A percentile compares a stretch with the other conserved stretches of the same genome.
Evolutionary conservation across 2,329 filamentous ascomycete genomes (phyloP).

Genomic region (Xylaria sp.): DNA sequence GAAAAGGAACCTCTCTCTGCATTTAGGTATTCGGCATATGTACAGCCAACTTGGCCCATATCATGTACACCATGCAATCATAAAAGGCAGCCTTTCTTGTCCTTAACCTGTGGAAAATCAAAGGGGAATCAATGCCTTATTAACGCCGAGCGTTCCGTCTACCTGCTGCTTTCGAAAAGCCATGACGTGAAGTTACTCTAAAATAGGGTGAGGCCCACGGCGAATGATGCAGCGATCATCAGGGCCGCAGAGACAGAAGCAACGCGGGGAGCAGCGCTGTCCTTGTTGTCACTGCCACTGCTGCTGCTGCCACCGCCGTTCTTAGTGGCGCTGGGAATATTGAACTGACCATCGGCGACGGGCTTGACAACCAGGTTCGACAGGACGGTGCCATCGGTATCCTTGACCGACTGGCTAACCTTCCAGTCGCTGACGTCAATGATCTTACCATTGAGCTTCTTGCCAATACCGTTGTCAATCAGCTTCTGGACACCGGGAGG

Average conservation of each 20-base stretch:
- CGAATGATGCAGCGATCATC: constrained; percentile 18
- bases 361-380: constrained; percentile 42
- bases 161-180: constrained; percentile 10
- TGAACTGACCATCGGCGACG: constrained; percentile 20
- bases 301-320: neutral
- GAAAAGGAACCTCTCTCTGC: neutral
- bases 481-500: constrained; percentile 65
- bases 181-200: constrained; percentile 9
- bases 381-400: constrained; percentile 39
- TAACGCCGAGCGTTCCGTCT: constrained; percentile 17
- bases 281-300: neutral
- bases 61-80: constrained; percentile 16
- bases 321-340: constrained; percentile 18
- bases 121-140: constrained; percentile 18
- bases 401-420: constrained; percentile 43
- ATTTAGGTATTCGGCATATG: constrained; percentile 14
- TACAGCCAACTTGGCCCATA: constrained; percentile 16
- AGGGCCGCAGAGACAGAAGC: constrained; percentile 10
- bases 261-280: constrained; percentile 15
- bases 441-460: constrained; percentile 60
- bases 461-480: constrained; percentile 69
- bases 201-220: constrained; percentile 16
- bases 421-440: constrained; percentile 61
- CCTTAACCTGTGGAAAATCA: constrained; percentile 14
- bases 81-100: constrained; percentile 4